These are phyloP conservation scores for Coffea eugenioides DNA, from an alignment of 257 asterid species.

Conservation along the genomic window DNA sequence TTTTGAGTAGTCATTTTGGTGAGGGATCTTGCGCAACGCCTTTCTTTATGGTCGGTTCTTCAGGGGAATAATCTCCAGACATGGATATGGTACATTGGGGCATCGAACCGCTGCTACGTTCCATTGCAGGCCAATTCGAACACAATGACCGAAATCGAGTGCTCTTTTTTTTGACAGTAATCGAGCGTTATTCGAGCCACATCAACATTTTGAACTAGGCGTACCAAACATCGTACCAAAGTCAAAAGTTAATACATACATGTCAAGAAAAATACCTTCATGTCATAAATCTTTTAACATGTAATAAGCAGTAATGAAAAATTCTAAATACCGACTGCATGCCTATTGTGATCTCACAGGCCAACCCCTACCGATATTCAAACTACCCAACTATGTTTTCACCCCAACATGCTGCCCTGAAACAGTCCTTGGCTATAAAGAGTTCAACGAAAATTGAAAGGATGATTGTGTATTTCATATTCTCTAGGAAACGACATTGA, in stretches of 20 bases:
- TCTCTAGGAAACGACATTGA: conserved; percentile 17
- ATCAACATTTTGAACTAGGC: background rate
- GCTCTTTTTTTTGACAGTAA: no score
- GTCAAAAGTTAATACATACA: no score
- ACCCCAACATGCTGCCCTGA: conserved; percentile 3
- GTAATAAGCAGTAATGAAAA: background rate
- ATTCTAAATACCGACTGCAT: background rate
- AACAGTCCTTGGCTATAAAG: conserved; percentile 1
- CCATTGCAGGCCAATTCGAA: background rate
- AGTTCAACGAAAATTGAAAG: conserved; percentile 22
- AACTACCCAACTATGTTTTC: conserved; percentile 1
- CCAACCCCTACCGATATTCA: conserved; percentile 1
- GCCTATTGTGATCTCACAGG: background rate
- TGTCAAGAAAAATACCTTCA: background rate
- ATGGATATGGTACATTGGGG: no score
- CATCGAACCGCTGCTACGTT: no score
- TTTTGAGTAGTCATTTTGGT: no score
- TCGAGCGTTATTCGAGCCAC: background rate
- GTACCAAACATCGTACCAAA: background rate
- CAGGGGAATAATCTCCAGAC: background rate
- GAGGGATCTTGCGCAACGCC: background rate
- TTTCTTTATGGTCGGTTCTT: no score
- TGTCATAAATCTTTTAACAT: background rate
- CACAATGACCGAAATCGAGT: no score
- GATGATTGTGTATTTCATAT: conserved; percentile 25